A percentile compares a stretch with the other conserved stretches of the same genome.
Conservation (phyloP, 371 early-diverging fungal species). For the Synchytrium microbalum region DNA sequence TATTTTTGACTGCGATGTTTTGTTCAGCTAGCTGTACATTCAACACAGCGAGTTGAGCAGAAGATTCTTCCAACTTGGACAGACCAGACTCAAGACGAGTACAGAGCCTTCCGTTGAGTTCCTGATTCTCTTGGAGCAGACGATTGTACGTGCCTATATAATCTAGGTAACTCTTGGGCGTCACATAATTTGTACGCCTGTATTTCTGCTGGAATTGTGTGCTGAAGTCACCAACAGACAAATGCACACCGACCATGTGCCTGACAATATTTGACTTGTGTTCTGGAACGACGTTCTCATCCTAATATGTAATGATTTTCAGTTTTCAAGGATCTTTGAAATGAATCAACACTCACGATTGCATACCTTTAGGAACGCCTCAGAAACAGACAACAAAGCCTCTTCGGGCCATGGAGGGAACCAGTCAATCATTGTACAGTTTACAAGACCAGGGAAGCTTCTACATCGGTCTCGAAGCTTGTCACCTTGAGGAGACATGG, state of each 20-base stretch:
- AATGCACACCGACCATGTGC: constrained; percentile 52
- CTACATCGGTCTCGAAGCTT: constrained; percentile 50
- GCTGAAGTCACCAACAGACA: constrained; percentile 40
- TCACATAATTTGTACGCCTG: constrained; percentile 48
- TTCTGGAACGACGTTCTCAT: constrained; percentile 33
- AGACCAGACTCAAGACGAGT: constrained; percentile 47
- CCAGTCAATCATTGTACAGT: constrained; percentile 55
- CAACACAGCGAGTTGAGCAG: constrained; percentile 44
- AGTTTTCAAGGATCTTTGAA: too few species aligned
- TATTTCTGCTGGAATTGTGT: constrained; percentile 42
- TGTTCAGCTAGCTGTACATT: constrained; percentile 51
- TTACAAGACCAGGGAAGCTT: constrained; percentile 52
- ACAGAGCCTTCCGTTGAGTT: constrained; percentile 42
- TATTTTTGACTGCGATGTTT: constrained; percentile 49
- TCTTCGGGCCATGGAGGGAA: constrained; percentile 58
- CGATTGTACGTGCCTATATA: constrained; percentile 48
- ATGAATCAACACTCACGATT: too few species aligned
- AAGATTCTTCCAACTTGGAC: constrained; percentile 48
- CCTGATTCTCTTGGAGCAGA: constrained; percentile 43
- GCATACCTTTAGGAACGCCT: constrained; percentile 35
- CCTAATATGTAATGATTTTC: constrained; percentile 11
- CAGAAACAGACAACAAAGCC: constrained; percentile 49
- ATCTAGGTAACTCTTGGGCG: constrained; percentile 54
- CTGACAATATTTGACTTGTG: constrained; percentile 34
- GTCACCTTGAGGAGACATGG: constrained; percentile 56